A percentile compares a stretch with the other conserved stretches of the same genome.
Conservation (phyloP, 2,329 filamentous ascomycete species). For the Penicillium sp. region DNA sequence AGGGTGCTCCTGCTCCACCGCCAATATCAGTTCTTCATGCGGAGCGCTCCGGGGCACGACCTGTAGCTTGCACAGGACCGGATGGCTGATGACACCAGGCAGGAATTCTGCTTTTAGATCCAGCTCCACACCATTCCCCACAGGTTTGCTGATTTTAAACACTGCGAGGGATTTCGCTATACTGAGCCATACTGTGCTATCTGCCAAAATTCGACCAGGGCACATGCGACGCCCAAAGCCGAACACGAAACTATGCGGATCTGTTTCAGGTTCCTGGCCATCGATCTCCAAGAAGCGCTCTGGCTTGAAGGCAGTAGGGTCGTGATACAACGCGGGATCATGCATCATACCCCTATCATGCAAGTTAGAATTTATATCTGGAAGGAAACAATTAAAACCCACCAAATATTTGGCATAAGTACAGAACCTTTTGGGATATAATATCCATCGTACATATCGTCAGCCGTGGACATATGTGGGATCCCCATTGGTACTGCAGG, state of each 20-base stretch:
- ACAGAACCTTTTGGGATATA: constrained; percentile 37
- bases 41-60: neutral
- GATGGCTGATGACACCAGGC: constrained; percentile 33
- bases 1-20: neutral
- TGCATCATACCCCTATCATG: constrained; percentile 40
- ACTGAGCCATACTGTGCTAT: constrained; percentile 18
- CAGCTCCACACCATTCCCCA: constrained; percentile 8
- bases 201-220: constrained; percentile 21
- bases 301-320: constrained; percentile 44
- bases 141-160: constrained; percentile 20
- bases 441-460: constrained; percentile 27
- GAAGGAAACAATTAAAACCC: neutral
- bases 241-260: constrained; percentile 33
- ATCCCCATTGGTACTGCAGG: constrained; percentile 29
- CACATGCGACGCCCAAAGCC: constrained; percentile 24
- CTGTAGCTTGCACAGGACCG: constrained; percentile 32
- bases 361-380: neutral
- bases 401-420: constrained; percentile 41
- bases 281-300: constrained; percentile 41
- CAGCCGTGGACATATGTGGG: constrained; percentile 24
- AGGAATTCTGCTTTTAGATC: constrained; percentile 14
- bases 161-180: constrained; percentile 17
- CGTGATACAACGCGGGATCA: constrained; percentile 36
- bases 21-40: neutral
- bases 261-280: constrained; percentile 35